These are phyloP conservation scores for Cucumis cinereus DNA, from an alignment of 306 rosid genomes.

Conservation along the genomic window DNA sequence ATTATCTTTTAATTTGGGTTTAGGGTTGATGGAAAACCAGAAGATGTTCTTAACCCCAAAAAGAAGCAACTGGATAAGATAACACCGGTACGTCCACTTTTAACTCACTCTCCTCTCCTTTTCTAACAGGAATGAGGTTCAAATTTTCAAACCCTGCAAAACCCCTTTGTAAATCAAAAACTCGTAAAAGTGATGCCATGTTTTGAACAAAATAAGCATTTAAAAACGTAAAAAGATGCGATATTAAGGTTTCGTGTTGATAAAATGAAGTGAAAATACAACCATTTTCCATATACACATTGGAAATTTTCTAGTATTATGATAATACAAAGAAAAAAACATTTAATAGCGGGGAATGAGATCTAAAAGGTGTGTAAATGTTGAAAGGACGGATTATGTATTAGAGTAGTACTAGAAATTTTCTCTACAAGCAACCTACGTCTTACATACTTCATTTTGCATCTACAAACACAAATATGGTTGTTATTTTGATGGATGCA, in stretches of 20 bases:
- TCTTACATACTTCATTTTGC: background rate
- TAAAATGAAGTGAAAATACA: too few relatives aligned
- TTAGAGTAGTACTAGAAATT: too few relatives aligned
- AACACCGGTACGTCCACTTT: conserved; percentile 53
- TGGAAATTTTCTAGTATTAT: too few relatives aligned
- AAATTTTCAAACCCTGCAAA: background rate
- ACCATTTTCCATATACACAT: background rate
- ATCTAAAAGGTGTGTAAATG: too few relatives aligned
- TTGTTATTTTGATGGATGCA: conserved; percentile 30
- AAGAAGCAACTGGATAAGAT: conserved; percentile 95
- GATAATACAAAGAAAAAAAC: too few relatives aligned
- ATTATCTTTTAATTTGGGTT: conserved; percentile 10
- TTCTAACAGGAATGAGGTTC: background rate
- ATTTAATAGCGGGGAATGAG: too few relatives aligned
- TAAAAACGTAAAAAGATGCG: background rate
- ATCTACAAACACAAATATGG: background rate
- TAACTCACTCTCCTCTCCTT: background rate
- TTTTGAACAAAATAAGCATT: background rate
- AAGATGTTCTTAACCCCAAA: conserved; percentile 95
- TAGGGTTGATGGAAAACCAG: conserved; percentile 92
- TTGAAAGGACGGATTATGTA: too few relatives aligned
- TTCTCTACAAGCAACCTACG: too few relatives aligned
- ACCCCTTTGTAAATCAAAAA: background rate
- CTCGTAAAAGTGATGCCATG: background rate
- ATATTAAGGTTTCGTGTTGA: background rate